A percentile compares a stretch with the other conserved stretches of the same genome.
Conservation (phyloP, 129 eudicot genomes). For the Pulicaria dysenterica region DNA sequence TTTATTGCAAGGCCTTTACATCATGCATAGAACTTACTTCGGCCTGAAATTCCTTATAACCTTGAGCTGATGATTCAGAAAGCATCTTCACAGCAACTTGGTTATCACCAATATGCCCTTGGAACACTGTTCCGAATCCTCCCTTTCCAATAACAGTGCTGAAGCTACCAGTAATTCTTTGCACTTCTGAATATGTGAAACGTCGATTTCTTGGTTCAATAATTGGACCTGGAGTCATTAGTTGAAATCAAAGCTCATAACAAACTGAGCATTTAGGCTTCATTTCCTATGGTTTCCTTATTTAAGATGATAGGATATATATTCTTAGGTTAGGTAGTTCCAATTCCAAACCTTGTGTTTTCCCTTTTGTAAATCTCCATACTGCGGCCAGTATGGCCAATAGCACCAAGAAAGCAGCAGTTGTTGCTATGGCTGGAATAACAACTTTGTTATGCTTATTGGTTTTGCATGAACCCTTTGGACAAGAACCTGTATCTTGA, state of each 20-base stretch:
- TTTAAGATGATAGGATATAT: background rate
- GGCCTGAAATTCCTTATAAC: slow-evolving; percentile 45
- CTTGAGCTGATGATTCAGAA: slow-evolving; percentile 43
- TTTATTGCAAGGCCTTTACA: too few species aligned
- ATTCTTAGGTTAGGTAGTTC: background rate
- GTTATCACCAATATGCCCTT: slow-evolving; percentile 30
- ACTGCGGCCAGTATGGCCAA: slow-evolving; percentile 6
- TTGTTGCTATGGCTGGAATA: slow-evolving; percentile 22
- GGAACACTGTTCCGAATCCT: slow-evolving; percentile 60
- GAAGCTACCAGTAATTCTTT: slow-evolving; percentile 40
- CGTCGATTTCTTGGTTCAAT: slow-evolving; percentile 25
- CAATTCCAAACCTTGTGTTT: slow-evolving; percentile 29
- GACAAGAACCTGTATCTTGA: slow-evolving; percentile 28
- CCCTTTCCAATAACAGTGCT: slow-evolving; percentile 50
- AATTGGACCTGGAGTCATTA: slow-evolving; percentile 21
- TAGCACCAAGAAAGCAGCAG: slow-evolving; percentile 21
- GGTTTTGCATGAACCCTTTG: slow-evolving; percentile 27
- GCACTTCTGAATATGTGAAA: slow-evolving; percentile 41
- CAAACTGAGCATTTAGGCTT: background rate
- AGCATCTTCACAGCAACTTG: slow-evolving; percentile 66
- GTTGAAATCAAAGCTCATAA: background rate
- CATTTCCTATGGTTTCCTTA: background rate
- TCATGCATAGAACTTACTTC: slow-evolving; percentile 36
- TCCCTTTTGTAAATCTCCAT: slow-evolving; percentile 22
- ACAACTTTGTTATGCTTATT: slow-evolving; percentile 29